phyloP scores from a whole-genome alignment of 352 stramenopile genomes.

The Plasmopara muralis region DNA sequence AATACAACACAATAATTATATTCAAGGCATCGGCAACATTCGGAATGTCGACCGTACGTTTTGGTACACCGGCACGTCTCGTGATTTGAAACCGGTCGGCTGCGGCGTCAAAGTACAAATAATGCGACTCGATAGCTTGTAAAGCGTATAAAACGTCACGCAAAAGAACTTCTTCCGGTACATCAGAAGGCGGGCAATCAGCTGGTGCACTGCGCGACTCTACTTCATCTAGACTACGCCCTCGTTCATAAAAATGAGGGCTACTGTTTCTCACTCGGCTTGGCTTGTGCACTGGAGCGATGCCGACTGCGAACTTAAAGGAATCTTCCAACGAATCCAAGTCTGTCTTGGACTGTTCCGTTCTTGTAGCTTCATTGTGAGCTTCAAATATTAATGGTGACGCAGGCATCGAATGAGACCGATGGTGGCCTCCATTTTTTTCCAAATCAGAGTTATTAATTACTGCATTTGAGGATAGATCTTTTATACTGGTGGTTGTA shows the following conservation, averaged over 20 bases:
- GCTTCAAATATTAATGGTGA: constrained; percentile 11
- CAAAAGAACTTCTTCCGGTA: constrained; percentile 85
- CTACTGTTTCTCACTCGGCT: constrained; percentile 21
- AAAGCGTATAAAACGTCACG: constrained; percentile 89
- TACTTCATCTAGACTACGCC: constrained; percentile 1
- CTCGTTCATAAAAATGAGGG: constrained; percentile 10
- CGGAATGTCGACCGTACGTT: constrained; percentile 28
- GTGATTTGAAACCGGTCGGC: constrained; percentile 80
- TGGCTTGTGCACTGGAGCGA: constrained; percentile 34
- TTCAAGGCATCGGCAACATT: not conserved
- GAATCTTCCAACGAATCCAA: constrained; percentile 69
- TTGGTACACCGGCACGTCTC: constrained; percentile 61
- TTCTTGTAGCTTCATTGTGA: constrained; percentile 4
- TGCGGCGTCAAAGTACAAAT: constrained; percentile 77
- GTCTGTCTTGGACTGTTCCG: constrained; percentile 19
- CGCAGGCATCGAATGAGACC: constrained; percentile 23
- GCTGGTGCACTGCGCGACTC: constrained; percentile 3
- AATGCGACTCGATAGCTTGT: constrained; percentile 90
- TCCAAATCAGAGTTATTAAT: constrained; percentile 14
- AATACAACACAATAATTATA: not conserved
- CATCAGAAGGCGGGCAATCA: constrained; percentile 42
- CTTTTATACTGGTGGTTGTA: constrained; percentile 11
- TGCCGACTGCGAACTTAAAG: constrained; percentile 71
- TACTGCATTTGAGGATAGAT: not conserved
- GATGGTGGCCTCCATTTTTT: constrained; percentile 14